Percentiles rank a stretch among this genome's conserved stretches.
These are phyloP conservation scores for Lyophyllum atratum DNA, from an alignment of 768 basidiomycete species.

Conservation along the genomic window DNA sequence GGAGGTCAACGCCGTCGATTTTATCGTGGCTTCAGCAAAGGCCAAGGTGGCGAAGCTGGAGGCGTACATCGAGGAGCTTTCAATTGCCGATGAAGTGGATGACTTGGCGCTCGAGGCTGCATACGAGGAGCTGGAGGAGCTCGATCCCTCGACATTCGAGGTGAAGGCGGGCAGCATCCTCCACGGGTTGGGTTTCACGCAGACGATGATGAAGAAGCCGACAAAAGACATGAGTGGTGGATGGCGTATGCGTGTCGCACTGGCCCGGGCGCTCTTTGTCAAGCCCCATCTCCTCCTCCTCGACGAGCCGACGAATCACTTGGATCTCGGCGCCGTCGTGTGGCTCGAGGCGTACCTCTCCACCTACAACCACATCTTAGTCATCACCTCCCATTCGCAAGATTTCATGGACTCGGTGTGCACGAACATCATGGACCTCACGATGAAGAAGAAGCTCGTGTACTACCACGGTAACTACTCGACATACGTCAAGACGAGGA, in stretches of 20 bases:
- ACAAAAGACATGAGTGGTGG: slow-evolving; percentile 99
- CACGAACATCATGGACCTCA: slow-evolving; percentile 98
- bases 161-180: slow-evolving; percentile 93
- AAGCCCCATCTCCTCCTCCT: slow-evolving; percentile 95
- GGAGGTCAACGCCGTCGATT: slow-evolving; percentile 95
- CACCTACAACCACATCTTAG: slow-evolving; percentile 98
- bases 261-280: slow-evolving; percentile 93
- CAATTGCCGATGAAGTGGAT: slow-evolving; percentile 86
- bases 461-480: slow-evolving; percentile 98
- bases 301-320: slow-evolving; percentile 91
- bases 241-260: slow-evolving; percentile 98
- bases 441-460: slow-evolving; percentile 85
- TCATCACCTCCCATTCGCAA: slow-evolving; percentile 97
- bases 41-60: slow-evolving; percentile 94
- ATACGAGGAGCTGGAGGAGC: slow-evolving; percentile 95
- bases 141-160: slow-evolving; percentile 96
- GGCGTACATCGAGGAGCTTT: slow-evolving; percentile 90
- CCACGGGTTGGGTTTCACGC: slow-evolving; percentile 94
- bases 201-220: slow-evolving; percentile 91
- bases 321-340: slow-evolving; percentile 96
- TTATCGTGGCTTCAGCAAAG: slow-evolving; percentile 90
- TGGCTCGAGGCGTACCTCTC: slow-evolving; percentile 98
- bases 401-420: slow-evolving; percentile 99
- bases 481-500: slow-evolving; percentile 94
- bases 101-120: slow-evolving; percentile 84